Percentiles rank a stretch among this genome's conserved stretches.
Conservation (phyloP, 495 filamentous ascomycete genomes). For the Penicillium alfredii region DNA sequence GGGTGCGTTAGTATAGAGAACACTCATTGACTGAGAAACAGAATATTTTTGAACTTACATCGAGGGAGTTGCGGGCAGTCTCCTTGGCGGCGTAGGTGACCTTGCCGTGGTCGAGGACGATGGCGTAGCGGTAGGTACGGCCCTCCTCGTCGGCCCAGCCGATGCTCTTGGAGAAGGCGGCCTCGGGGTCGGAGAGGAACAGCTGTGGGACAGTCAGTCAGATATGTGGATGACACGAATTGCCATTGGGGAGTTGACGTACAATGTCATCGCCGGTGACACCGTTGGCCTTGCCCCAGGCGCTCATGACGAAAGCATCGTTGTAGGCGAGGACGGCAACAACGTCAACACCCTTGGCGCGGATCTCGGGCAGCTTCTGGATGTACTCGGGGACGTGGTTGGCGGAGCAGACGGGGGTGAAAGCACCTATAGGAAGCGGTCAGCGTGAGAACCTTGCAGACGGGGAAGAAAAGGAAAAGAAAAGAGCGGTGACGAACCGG, state of each 20-base stretch:
- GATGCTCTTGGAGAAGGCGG: conserved; percentile 71
- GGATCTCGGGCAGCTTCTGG: conserved; percentile 62
- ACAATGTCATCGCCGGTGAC: conserved; percentile 76
- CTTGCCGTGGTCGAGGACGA: conserved; percentile 87
- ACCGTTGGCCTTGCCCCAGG: conserved; percentile 92
- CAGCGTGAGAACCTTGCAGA: conserved; percentile 15
- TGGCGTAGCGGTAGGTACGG: conserved; percentile 73
- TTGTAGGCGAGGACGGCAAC: conserved; percentile 85
- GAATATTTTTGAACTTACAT: conserved; percentile 32
- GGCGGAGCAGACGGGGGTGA: conserved; percentile 90
- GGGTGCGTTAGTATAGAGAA: conserved; percentile 24
- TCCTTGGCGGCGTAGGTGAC: conserved; percentile 82
- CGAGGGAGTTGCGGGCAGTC: conserved; percentile 58
- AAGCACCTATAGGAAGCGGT: conserved; percentile 54
- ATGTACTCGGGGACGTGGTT: conserved; percentile 85
- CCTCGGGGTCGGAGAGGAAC: conserved; percentile 76
- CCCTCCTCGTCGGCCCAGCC: conserved; percentile 74
- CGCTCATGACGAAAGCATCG: conserved; percentile 87
- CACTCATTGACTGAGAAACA: neutral
- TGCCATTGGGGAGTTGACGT: conserved; percentile 18
- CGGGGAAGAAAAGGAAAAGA: neutral
- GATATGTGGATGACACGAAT: neutral
- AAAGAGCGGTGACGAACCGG: conserved; percentile 45
- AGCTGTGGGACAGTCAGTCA: conserved; percentile 47
- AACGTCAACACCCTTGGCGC: conserved; percentile 78